Conservation (phyloP, 805 yeast species). For the Pichia insulana region DNA sequence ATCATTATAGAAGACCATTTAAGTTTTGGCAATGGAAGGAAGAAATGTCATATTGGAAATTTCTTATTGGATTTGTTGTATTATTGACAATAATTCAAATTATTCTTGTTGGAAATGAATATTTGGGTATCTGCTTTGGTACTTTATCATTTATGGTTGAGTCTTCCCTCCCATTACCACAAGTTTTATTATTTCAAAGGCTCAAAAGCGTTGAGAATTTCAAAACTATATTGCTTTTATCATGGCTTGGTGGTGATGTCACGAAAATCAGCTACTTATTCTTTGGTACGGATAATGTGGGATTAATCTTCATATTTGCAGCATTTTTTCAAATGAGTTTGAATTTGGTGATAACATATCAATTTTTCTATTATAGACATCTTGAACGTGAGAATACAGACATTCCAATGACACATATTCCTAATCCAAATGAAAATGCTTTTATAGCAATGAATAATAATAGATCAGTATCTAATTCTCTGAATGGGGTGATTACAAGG, state of each 20-base stretch:
- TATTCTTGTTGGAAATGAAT: conserved; percentile 18
- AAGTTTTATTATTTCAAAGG: conserved; percentile 60
- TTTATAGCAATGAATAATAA: neutral
- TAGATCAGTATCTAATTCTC: conserved; percentile 7
- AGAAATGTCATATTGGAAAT: conserved; percentile 27
- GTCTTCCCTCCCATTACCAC: conserved; percentile 67
- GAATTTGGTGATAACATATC: conserved; percentile 65
- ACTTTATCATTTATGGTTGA: conserved; percentile 50
- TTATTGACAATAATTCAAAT: conserved; percentile 16
- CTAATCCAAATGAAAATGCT: neutral
- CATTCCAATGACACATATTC: conserved; percentile 4
- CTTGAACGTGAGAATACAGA: conserved; percentile 5
- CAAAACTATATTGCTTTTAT: conserved; percentile 60
- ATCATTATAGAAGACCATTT: conserved; percentile 53
- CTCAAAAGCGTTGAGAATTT: conserved; percentile 69
- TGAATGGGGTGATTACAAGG: conserved; percentile 7
- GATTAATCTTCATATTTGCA: conserved; percentile 55
- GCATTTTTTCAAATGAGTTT: conserved; percentile 72
- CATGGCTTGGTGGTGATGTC: conserved; percentile 87
- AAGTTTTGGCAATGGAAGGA: conserved; percentile 79
- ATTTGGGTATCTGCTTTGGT: conserved; percentile 25
- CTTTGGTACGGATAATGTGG: conserved; percentile 68
- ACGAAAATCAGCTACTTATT: conserved; percentile 65
- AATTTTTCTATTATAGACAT: conserved; percentile 54
- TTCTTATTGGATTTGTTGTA: conserved; percentile 37